Evolutionary conservation across 805 yeast species (phyloP).

Genomic region (Ogataea pini): DNA sequence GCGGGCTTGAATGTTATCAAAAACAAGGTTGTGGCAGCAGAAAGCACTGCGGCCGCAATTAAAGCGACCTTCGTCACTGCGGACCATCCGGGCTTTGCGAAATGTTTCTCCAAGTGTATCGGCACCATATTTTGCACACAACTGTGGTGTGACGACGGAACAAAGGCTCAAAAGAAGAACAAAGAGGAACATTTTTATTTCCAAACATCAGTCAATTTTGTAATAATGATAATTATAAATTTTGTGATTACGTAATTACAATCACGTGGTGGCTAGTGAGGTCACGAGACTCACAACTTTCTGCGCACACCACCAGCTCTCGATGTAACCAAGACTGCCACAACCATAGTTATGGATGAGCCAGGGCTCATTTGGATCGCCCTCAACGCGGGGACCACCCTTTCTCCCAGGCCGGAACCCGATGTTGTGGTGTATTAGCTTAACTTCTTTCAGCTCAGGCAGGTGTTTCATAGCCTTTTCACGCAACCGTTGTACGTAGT

Average conservation of each 20-base stretch:
- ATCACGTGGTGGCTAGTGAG: not conserved
- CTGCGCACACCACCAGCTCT: slow-evolving; percentile 60
- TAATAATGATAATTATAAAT: too few species aligned
- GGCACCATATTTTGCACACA: not conserved
- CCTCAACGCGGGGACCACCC: slow-evolving; percentile 53
- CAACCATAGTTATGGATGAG: slow-evolving; percentile 68
- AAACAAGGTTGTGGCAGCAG: not conserved
- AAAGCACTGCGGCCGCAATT: not conserved
- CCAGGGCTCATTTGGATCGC: slow-evolving; percentile 22
- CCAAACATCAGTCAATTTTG: not conserved
- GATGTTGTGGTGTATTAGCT: slow-evolving; percentile 53
- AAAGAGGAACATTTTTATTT: too few species aligned
- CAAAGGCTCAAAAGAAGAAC: too few species aligned
- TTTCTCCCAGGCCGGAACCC: slow-evolving; percentile 69
- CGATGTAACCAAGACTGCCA: slow-evolving; percentile 70
- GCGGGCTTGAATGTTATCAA: not conserved
- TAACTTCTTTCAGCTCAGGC: slow-evolving; percentile 53
- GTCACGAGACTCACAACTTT: slow-evolving; percentile 36
- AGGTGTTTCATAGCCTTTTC: slow-evolving; percentile 45
- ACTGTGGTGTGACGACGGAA: not conserved
- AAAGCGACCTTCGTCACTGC: not conserved
- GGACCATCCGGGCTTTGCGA: not conserved
- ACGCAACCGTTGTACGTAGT: slow-evolving; percentile 49
- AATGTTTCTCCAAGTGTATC: not conserved
- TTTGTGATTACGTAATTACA: not conserved